Evolutionary conservation across 164 flowering plant species (phyloP), one percentile per base, ranked within the genome.

Genomic region (grape (Vitis vinifera)): DNA sequence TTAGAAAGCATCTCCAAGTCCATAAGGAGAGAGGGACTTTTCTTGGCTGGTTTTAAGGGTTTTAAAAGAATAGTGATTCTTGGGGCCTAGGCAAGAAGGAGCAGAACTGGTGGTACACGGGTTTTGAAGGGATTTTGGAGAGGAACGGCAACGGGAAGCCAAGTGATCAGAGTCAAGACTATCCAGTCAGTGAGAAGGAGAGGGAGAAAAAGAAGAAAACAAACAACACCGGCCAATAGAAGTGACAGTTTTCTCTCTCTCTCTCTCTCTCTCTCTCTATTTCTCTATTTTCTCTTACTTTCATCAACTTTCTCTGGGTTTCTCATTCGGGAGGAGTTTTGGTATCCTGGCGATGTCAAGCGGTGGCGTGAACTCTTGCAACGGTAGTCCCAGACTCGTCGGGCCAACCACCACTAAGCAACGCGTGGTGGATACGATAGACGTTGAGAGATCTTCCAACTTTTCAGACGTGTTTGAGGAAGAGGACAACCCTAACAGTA

Each of bases 341-440:
- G 15, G 3, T 14, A 17, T 47, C 48, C 11, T 50, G 71, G 66
- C 66, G 50, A 77, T 80, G 81, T 29, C 78, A 62, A 55, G 70
- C 73, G 76, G 75, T 60, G 78, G 71, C 50, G 10, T 69, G 53
- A 69, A 23, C 63, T 29, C 70, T 62, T 9, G 55, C 64, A 52
- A 9, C 48, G 66, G 55, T 23, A 75, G 75, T 19, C 81, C 78
- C 30, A 11, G 51, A 12, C 52, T 6, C n/a, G 31, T 69, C 68
- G 29, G 62, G 11, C 57, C 75, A 55, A 72, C 65, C 44, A 65
- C 75, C 56, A 65, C 84, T 4, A 70, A 82, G 59, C 74, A 81
- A 63, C 81, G 82, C 1, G 74, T 79, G 57, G 69, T 69, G 5
- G 82, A 79, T 50, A 29, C 55, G 2, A n/a, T 27, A 2, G 78